Percentiles rank a stretch among this genome's conserved stretches.
These are phyloP conservation scores for Diaporthe vaccinii DNA, from an alignment of 2,329 filamentous ascomycete genomes.

Conservation along the genomic window DNA sequence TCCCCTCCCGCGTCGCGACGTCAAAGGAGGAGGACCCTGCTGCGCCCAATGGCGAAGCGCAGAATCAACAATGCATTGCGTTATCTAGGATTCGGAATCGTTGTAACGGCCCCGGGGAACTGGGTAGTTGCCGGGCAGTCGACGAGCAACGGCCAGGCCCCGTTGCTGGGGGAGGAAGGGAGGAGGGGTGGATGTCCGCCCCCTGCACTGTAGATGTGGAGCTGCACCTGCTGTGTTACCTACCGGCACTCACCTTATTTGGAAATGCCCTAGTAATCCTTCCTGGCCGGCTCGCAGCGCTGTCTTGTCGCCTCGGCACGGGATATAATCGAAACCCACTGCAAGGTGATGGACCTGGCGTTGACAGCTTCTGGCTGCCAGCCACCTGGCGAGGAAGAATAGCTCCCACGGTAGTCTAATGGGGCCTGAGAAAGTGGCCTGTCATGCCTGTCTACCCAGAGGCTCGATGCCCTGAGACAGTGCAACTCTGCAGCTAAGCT, in stretches of 20 bases:
- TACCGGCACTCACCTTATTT: background rate
- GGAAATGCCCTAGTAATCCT: background rate
- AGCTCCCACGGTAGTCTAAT: background rate
- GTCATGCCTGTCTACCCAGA: background rate
- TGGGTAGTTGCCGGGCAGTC: background rate
- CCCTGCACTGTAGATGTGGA: background rate
- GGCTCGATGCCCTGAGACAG: conserved; percentile 17
- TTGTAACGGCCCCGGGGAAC: background rate
- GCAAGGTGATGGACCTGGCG: background rate
- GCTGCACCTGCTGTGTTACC: background rate
- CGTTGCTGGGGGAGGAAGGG: background rate
- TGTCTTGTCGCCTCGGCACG: background rate
- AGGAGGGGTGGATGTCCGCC: conserved; percentile 10
- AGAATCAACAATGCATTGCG: background rate
- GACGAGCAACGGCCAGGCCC: background rate
- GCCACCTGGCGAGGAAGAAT: background rate
- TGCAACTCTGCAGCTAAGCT: background rate
- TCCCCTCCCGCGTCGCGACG: background rate
- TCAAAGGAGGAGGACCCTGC: background rate
- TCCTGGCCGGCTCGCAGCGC: background rate
- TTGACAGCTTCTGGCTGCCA: background rate
- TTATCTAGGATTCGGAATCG: background rate
- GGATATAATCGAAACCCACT: background rate
- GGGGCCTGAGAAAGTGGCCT: background rate
- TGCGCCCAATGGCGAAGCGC: background rate